Evolutionary conservation across 257 asterid species (phyloP).

Genomic region (Buddleja alternifolia): DNA sequence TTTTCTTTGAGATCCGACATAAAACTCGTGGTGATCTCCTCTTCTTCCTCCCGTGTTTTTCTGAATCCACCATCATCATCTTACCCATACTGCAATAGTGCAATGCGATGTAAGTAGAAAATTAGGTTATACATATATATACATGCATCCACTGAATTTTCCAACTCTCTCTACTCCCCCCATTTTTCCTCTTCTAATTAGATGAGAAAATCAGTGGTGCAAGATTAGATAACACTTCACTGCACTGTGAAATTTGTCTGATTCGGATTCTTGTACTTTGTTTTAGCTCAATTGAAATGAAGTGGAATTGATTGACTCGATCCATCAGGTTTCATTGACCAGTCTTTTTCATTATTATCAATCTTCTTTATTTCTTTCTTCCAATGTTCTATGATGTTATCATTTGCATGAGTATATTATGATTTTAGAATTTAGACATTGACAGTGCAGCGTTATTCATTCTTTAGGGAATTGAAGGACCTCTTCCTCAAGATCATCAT

Average conservation of each 20-base stretch:
- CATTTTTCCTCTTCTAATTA: neutral
- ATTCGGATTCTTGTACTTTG: neutral
- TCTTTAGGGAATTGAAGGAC: neutral
- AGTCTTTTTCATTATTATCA: too few species aligned
- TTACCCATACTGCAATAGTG: neutral
- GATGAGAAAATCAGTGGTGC: neutral
- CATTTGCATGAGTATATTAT: neutral
- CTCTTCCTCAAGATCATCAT: neutral
- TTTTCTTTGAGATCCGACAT: conserved; percentile 4
- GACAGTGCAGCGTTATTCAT: neutral
- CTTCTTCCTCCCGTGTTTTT: neutral
- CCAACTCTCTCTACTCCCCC: too few species aligned
- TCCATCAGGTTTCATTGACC: neutral
- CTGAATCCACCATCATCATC: neutral
- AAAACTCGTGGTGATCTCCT: conserved; percentile 14
- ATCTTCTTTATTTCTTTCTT: too few species aligned
- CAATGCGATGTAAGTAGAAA: conserved; percentile 30
- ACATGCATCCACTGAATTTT: too few species aligned
- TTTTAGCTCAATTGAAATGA: neutral
- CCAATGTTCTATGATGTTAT: too few species aligned
- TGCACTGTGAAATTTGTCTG: conserved; percentile 3
- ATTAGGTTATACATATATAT: conserved; percentile 15
- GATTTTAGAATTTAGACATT: neutral
- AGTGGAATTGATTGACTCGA: neutral
- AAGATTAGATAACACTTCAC: conserved; percentile 10